Base-by-base conservation (phyloP, 2,329 filamentous ascomycete species). In the Xylaria sp. region DNA sequence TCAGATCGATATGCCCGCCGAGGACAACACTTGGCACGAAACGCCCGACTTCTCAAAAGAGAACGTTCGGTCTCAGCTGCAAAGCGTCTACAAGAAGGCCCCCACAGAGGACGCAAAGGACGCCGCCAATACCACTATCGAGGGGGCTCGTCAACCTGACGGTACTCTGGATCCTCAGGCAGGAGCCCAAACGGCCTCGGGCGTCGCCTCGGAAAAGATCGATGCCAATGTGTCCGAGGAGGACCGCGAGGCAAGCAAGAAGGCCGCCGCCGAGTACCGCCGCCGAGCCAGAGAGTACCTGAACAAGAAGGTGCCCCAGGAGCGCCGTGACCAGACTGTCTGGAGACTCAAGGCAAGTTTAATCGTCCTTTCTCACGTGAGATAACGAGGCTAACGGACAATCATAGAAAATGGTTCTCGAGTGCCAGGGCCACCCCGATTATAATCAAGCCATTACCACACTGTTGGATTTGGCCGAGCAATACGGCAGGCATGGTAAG, bases 1-100 rank as follows among this genome's bases (percentile, higher is more conserved):
- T 9, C 90, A 94, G 75, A 89, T 98, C 40, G 95, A 98, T 74
- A 79, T 84, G n/a, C 89, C 96, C 1, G 96, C 96, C 1, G 89
- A 92, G 21, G 94, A 97, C 76, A 96, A 98, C 82, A 92, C 91
- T 18, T 99, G 96, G 96, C 93, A 98, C 76, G 94, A 98, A 66
- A 87, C 89, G 51, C 94, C 94, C 2, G 86, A 96, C 71, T 77
- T 97, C 58, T 92, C 90, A 72, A 91, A 88, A 79, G 88, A 90
- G 1, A 88, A 86, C 65, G 71, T 96, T 65, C 93, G 89, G 82
- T 85, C 88, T 21, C 91, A 94, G 78, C 78, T 91, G 18, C 90
- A 91, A 79, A 84, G 85, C 21, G 77, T 88, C 66, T 90, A 91
- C 80, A 84, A 86, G 73, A 83, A 86, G 73, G 81, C 84, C 69